These are phyloP conservation scores for Ascodesmis nigricans DNA, from an alignment of 495 filamentous ascomycete genomes.

Conservation along the genomic window DNA sequence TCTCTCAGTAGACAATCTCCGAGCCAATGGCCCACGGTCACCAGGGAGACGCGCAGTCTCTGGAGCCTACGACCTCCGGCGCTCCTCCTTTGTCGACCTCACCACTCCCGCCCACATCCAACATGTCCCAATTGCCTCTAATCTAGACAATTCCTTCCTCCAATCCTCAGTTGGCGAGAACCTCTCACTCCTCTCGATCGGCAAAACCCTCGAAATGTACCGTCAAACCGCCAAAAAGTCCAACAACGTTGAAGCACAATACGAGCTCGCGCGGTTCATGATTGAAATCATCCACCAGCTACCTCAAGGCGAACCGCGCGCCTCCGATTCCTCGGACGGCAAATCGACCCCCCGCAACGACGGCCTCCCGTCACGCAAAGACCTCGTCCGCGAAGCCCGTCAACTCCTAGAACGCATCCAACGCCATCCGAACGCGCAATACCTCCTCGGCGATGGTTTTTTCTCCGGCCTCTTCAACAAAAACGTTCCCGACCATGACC, in stretches of 20 bases:
- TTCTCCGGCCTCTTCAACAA: constrained; percentile 88
- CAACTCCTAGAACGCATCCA: constrained; percentile 68
- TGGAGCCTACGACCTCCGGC: constrained; percentile 51
- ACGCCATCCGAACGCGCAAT: constrained; percentile 83
- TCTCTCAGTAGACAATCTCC: constrained; percentile 10
- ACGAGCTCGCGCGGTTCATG: constrained; percentile 89
- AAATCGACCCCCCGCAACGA: constrained; percentile 23
- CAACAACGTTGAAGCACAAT: constrained; percentile 65
- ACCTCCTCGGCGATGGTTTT: constrained; percentile 87
- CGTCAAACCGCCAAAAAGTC: constrained; percentile 90
- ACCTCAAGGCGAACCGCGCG: constrained; percentile 26
- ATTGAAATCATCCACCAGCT: constrained; percentile 58
- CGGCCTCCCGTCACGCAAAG: constrained; percentile 29
- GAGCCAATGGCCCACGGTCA: constrained; percentile 3
- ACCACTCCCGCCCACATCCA: constrained; percentile 78
- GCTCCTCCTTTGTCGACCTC: constrained; percentile 65
- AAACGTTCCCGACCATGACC: constrained; percentile 70
- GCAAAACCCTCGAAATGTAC: constrained; percentile 94
- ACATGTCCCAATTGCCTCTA: constrained; percentile 43
- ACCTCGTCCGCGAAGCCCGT: constrained; percentile 68
- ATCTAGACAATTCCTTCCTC: constrained; percentile 61
- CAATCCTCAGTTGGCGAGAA: constrained; percentile 61
- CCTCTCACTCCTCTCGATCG: constrained; percentile 68
- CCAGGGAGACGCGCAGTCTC: constrained; percentile 21
- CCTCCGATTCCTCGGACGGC: constrained; percentile 24